Conservation (phyloP, 352 stramenopile species). For the Globisporangium apiculatum region DNA sequence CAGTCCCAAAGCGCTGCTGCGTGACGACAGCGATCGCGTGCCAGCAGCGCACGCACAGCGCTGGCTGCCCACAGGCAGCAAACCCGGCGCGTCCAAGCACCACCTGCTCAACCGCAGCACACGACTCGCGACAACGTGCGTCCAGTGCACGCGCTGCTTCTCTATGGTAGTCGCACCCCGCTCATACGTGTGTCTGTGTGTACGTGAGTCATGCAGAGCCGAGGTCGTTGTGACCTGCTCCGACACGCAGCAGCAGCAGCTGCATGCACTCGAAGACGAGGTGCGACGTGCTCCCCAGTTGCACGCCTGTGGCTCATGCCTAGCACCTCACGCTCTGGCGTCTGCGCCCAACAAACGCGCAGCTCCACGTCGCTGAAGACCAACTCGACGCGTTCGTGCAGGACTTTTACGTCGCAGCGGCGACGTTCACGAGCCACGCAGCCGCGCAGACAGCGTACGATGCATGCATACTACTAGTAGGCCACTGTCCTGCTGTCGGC, state of each 20-base stretch:
- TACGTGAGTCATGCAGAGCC: slow-evolving; percentile 11
- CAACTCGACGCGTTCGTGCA: slow-evolving; percentile 25
- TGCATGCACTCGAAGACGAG: slow-evolving; percentile 34
- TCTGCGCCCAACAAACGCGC: background rate
- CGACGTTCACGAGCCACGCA: slow-evolving; percentile 35
- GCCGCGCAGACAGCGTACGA: slow-evolving; percentile 36
- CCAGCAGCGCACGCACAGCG: background rate
- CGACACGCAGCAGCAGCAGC: slow-evolving; percentile 20
- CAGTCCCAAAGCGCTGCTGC: slow-evolving; percentile 23
- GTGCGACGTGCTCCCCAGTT: slow-evolving; percentile 1
- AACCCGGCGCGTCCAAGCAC: slow-evolving; percentile 51
- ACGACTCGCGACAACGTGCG: too few relatives aligned
- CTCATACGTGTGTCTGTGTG: too few relatives aligned
- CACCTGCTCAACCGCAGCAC: slow-evolving; percentile 16
- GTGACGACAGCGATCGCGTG: slow-evolving; percentile 14
- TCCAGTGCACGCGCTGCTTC: too few relatives aligned
- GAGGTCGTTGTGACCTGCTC: slow-evolving; percentile 28
- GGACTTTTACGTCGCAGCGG: slow-evolving; percentile 54
- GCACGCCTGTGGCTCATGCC: too few relatives aligned
- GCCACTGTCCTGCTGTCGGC: too few relatives aligned
- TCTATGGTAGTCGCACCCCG: too few relatives aligned
- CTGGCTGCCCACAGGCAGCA: slow-evolving; percentile 49
- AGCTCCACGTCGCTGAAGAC: background rate
- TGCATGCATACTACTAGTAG: too few relatives aligned
- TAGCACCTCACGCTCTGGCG: too few relatives aligned